Base-by-base conservation (phyloP, 1,284 basidiomycete species). In the Leccinum colubrinum region DNA sequence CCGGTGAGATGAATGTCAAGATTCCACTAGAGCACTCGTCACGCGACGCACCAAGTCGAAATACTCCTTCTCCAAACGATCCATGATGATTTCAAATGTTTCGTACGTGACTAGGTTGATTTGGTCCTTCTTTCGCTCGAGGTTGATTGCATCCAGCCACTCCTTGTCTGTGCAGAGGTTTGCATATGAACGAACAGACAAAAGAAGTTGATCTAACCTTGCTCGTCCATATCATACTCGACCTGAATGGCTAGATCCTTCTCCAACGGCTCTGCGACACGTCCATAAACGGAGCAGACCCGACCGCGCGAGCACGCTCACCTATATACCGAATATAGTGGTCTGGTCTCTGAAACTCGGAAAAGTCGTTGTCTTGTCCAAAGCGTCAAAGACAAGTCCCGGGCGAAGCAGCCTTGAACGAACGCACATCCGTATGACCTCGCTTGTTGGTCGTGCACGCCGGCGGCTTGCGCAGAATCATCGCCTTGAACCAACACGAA, bases 211-310 rank as follows among this genome's bases (percentile, higher is more conserved):
- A 77, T 58, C 46, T 5, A 50, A 93, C 94, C 95, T 85, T 98
- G 97, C 74, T 98, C 97, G 72, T 99, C 97, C 96, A 99, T 99
- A 74, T 99, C 97, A 80, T 99, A 27, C 25, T 27, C 25, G 1
- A 27, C 97, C 72, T 97, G 95, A 54, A 87, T 86, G 9, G 91
- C 25, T 27, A 27, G 25, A 27, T 27, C 25, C 25, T 27, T 27
- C 25, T 27, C 6, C 25, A 27, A 27, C 25, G 25, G 25, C 25
- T 27, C 25, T 27, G 25, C 25, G 6, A 27, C 25, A 27, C 6
- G 25, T 7, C 6, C 6, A 27, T 27, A 27, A 27, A 27, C 25
- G 25, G 25, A 30, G 25, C 1, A 27, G 25, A 27, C 25, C 25
- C 6, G 25, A 46, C 12, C 8, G 17, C 27, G 4, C 39, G 33